Conservation (phyloP, 2,329 filamentous ascomycete genomes). For the Cercospora beticola region DNA sequence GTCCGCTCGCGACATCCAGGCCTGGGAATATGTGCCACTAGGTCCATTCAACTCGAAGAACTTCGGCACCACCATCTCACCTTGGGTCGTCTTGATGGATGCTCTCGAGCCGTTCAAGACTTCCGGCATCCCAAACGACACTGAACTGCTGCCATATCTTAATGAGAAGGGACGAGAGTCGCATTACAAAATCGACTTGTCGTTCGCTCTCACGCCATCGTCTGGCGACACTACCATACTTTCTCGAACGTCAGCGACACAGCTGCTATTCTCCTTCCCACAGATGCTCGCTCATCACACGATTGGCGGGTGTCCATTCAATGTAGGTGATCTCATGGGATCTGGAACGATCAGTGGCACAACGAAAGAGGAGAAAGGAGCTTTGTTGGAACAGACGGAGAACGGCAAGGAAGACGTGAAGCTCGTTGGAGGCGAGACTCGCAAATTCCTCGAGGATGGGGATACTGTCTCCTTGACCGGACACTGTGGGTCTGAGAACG, state of each 20-base stretch:
- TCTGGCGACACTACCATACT: slow-evolving; percentile 53
- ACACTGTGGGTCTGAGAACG: slow-evolving; percentile 61
- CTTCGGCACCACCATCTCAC: slow-evolving; percentile 73
- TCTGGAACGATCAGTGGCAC: slow-evolving; percentile 75
- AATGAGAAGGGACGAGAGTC: slow-evolving; percentile 59
- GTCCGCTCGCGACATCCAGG: slow-evolving; percentile 79
- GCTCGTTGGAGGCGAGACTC: slow-evolving; percentile 63
- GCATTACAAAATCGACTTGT: slow-evolving; percentile 68
- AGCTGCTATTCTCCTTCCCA: slow-evolving; percentile 78
- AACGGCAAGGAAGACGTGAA: slow-evolving; percentile 65
- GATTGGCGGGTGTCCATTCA: slow-evolving; percentile 72
- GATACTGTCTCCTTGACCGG: slow-evolving; percentile 69
- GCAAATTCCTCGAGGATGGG: slow-evolving; percentile 71
- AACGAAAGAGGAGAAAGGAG: slow-evolving; percentile 60
- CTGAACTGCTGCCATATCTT: slow-evolving; percentile 61
- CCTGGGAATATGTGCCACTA: slow-evolving; percentile 76
- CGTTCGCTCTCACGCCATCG: slow-evolving; percentile 58
- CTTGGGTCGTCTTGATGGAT: slow-evolving; percentile 77
- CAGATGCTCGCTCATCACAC: slow-evolving; percentile 82
- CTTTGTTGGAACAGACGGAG: slow-evolving; percentile 69
- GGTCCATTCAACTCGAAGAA: slow-evolving; percentile 85
- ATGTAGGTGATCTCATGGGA: slow-evolving; percentile 71
- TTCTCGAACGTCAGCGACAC: slow-evolving; percentile 59
- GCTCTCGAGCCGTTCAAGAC: slow-evolving; percentile 70
- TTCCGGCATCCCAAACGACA: slow-evolving; percentile 56